These are phyloP conservation scores for Lojkania enalia DNA, from an alignment of 2,329 filamentous ascomycete genomes.

Conservation along the genomic window DNA sequence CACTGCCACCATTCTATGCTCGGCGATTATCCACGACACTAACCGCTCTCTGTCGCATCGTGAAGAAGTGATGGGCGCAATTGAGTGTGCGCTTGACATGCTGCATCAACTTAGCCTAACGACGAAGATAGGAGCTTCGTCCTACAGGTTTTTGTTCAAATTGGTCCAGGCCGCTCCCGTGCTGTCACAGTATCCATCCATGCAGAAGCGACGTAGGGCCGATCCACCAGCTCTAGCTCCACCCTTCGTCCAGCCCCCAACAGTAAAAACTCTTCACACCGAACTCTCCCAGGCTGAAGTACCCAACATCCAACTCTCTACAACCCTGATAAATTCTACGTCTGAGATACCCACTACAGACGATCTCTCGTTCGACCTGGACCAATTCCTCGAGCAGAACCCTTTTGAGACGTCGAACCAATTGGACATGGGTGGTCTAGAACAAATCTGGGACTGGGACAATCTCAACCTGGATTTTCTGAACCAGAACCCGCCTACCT, in stretches of 20 bases:
- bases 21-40: conserved; percentile 56
- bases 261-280: not conserved
- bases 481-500: no score
- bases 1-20: conserved; percentile 56
- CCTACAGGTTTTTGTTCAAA: conserved; percentile 36
- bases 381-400: conserved; percentile 34
- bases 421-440: conserved; percentile 36
- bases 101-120: conserved; percentile 33
- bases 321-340: conserved; percentile 4
- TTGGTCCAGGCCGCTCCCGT: conserved; percentile 33
- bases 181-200: conserved; percentile 18
- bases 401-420: conserved; percentile 21
- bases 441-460: conserved; percentile 39
- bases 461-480: conserved; percentile 28
- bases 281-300: not conserved
- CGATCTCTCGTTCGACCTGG: conserved; percentile 31
- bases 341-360: conserved; percentile 14
- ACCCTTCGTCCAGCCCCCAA: not conserved
- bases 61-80: conserved; percentile 47
- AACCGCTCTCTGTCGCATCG: conserved; percentile 47
- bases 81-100: conserved; percentile 38
- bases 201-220: conserved; percentile 24
- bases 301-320: not conserved
- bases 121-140: conserved; percentile 34
- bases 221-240: conserved; percentile 2